Conservation (phyloP, 1,284 basidiomycete genomes). For the Amylostereum areolatum region DNA sequence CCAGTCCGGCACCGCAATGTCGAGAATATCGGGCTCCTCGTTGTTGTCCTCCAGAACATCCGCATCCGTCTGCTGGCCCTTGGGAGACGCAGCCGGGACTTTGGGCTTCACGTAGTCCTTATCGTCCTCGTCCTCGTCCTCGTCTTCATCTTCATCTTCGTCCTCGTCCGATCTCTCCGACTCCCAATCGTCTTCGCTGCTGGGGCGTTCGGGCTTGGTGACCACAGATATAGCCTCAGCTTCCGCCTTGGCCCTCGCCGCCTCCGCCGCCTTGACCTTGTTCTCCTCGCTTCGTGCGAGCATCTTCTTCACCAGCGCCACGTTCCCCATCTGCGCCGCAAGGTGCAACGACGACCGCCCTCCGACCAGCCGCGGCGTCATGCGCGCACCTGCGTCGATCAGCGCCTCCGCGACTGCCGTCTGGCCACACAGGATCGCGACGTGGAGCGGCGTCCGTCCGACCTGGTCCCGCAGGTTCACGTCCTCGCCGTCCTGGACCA, state of each 20-base stretch:
- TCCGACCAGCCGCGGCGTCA: conserved; percentile 48
- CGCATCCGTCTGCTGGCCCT: conserved; percentile 13
- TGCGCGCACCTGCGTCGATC: conserved; percentile 47
- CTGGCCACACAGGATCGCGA: conserved; percentile 42
- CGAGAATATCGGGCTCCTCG: conserved; percentile 46
- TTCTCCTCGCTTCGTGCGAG: conserved; percentile 32
- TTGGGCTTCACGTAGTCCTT: conserved; percentile 17
- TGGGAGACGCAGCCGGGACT: conserved; percentile 12
- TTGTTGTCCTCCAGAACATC: conserved; percentile 42
- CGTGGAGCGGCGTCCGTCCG: conserved; percentile 49
- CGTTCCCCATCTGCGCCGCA: conserved; percentile 41
- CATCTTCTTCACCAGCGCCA: conserved; percentile 39
- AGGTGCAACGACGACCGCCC: conserved; percentile 50
- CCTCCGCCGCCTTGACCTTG: conserved; percentile 21
- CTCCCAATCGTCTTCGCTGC: conserved; percentile 28
- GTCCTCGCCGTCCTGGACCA: conserved; percentile 37
- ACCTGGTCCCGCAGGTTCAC: conserved; percentile 51
- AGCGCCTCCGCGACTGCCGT: conserved; percentile 41
- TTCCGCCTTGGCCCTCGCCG: no score
- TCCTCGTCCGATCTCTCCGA: conserved; percentile 18
- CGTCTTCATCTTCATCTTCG: conserved; percentile 11
- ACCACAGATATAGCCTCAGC: no score
- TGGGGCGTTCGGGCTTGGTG: conserved; percentile 19
- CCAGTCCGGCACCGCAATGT: conserved; percentile 50
- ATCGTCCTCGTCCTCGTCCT: conserved; percentile 14